phyloP scores from a whole-genome alignment of 345 rosid species.

The Eucalyptus dawsonii region DNA sequence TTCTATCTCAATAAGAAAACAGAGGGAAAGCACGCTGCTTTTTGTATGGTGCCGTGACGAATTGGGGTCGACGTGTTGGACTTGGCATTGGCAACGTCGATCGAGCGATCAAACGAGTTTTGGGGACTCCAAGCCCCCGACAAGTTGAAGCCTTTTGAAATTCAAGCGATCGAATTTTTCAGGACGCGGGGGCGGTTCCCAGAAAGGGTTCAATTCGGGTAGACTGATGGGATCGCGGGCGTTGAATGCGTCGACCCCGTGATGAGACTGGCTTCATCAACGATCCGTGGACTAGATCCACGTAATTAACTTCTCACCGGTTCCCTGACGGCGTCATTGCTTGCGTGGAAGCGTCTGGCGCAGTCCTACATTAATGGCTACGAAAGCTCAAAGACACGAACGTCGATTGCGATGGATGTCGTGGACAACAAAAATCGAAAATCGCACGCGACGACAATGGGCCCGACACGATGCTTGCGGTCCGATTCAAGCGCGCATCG shows the following conservation, averaged over 20 bases:
- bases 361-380: not conserved
- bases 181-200: not conserved
- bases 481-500: not conserved
- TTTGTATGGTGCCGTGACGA: not conserved
- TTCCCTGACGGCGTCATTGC: not conserved
- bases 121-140: not conserved
- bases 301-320: not conserved
- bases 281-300: not conserved
- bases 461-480: not conserved
- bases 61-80: not conserved
- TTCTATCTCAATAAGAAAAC: not conserved
- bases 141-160: not conserved
- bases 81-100: not conserved
- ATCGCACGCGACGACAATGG: not conserved
- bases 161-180: not conserved
- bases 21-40: not conserved
- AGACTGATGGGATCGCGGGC: not conserved
- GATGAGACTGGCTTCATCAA: not conserved
- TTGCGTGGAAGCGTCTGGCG: not conserved
- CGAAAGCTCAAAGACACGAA: not conserved
- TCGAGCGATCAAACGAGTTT: not conserved
- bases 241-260: not conserved
- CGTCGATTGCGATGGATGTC: not conserved
- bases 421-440: not conserved
- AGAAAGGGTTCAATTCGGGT: not conserved